Percentiles rank a stretch among this genome's conserved stretches.
phyloP scores from a whole-genome alignment of 768 basidiomycete species.

The Lactarius sp. region DNA sequence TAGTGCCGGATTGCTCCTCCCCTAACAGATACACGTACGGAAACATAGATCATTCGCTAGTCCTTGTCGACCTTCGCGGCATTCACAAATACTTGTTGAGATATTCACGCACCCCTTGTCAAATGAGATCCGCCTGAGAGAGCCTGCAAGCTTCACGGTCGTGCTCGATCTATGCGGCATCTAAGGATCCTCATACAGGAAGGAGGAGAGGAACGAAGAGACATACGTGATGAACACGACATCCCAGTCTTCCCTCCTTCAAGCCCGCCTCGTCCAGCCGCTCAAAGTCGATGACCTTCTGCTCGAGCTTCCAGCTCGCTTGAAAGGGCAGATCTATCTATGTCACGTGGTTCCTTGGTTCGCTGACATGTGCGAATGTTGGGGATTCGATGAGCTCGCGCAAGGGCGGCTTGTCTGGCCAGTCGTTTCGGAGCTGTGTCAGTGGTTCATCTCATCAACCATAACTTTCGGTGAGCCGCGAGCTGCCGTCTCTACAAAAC shows the following conservation, averaged over 20 bases:
- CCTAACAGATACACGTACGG: constrained; percentile 42
- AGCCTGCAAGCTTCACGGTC: constrained; percentile 53
- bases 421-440: constrained; percentile 39
- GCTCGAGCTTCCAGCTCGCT: constrained; percentile 54
- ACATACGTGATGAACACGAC: constrained; percentile 67
- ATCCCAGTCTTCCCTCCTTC: constrained; percentile 59
- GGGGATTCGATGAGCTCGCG: constrained; percentile 53
- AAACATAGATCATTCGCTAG: constrained; percentile 68
- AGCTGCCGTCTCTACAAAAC: not conserved
- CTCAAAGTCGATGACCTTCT: constrained; percentile 66
- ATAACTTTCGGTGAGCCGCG: not conserved
- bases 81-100: no score
- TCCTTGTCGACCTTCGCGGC: constrained; percentile 43
- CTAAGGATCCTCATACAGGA: not conserved
- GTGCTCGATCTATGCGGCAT: constrained; percentile 54
- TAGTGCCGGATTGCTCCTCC: no score
- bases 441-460: not conserved
- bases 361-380: constrained; percentile 54
- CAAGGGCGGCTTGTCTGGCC: constrained; percentile 62
- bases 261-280: constrained; percentile 49
- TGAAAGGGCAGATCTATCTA: constrained; percentile 38
- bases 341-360: constrained; percentile 65
- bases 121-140: constrained; percentile 63
- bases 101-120: constrained; percentile 55
- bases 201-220: no score